Evolutionary conservation across 2,329 filamentous ascomycete genomes (phyloP), one percentile per base, ranked within the genome.

Genomic region (Neocatenulostroma microsporum): DNA sequence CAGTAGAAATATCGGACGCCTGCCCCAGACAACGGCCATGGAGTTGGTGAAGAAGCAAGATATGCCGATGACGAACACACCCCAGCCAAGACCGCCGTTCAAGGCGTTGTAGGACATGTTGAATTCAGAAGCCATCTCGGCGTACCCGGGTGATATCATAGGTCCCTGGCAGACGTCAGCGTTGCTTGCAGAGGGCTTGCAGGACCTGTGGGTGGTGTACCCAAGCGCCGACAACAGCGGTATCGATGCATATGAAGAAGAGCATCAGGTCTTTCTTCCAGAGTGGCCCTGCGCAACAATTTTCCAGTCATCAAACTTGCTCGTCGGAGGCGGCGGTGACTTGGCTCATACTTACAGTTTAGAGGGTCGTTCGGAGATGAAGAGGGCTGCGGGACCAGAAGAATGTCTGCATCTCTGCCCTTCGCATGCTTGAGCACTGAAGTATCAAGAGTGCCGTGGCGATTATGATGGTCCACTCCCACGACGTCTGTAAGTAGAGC

Each of bases 251-350:
- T 8, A 38, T 38, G 14, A 38, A 12, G 29, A 38, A 38, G 3
- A 38, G 30, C 36, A 38, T 38, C 18, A 38, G 12, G 17, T 38
- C 36, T 30, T 38, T 38, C 36, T 38, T 38, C 36, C 36, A 38
- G 9, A 38, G 29, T 4, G 36, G 36, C 36, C 36, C n/a, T n/a
- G n/a, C n/a, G n/a, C n/a, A n/a, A 25, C n/a, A n/a, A n/a, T n/a
- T n/a, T n/a, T n/a, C n/a, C n/a, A n/a, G n/a, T n/a, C n/a, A n/a
- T n/a, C n/a, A n/a, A n/a, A n/a, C n/a, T n/a, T n/a, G n/a, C n/a
- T n/a, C n/a, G n/a, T n/a, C n/a, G n/a, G n/a, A n/a, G n/a, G n/a
- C n/a, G n/a, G n/a, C n/a, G n/a, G n/a, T n/a, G n/a, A n/a, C n/a
- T n/a, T n/a, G n/a, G 26, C n/a, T 6, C n/a, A 13, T n/a, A 28